Evolutionary conservation across 1,284 basidiomycete genomes (phyloP).

Genomic region (Cryptococcus sp.): DNA sequence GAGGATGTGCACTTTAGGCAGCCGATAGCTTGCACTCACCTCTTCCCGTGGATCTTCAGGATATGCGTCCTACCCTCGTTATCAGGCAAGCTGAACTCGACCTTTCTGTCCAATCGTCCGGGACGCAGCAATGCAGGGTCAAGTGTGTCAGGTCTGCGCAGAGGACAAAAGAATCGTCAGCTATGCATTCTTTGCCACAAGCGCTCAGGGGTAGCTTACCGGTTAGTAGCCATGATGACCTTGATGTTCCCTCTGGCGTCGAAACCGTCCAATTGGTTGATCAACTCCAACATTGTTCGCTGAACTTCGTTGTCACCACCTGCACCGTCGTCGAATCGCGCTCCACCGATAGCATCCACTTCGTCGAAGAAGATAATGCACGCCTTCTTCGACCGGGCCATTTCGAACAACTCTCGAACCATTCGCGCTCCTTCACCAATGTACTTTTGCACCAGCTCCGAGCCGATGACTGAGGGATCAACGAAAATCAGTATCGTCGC

Average conservation of each 20-base stretch:
- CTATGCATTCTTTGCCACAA: background rate
- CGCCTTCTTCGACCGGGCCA: constrained; percentile 98
- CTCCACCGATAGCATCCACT: constrained; percentile 86
- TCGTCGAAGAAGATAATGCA: constrained; percentile 99
- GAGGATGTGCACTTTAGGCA: background rate
- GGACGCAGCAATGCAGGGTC: constrained; percentile 96
- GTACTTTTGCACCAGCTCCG: constrained; percentile 98
- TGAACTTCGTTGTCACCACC: constrained; percentile 99
- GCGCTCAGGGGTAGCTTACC: constrained; percentile 57
- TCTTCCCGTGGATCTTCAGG: constrained; percentile 92
- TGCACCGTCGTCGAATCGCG: constrained; percentile 98
- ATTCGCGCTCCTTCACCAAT: constrained; percentile 98
- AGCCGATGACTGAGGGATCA: constrained; percentile 67
- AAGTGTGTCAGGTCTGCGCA: constrained; percentile 85
- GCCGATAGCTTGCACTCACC: constrained; percentile 56
- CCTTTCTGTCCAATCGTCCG: constrained; percentile 90
- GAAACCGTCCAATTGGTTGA: constrained; percentile 98
- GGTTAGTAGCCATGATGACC: constrained; percentile 98
- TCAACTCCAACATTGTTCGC: constrained; percentile 98
- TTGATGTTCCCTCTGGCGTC: constrained; percentile 99
- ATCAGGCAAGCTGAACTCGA: constrained; percentile 95
- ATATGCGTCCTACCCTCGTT: constrained; percentile 97
- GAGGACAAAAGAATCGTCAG: background rate
- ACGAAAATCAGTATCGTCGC: no score
- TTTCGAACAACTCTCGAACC: constrained; percentile 98